Base-by-base conservation (phyloP, 1,139 yeast genomes). In the Eremothecium gossypii region DNA sequence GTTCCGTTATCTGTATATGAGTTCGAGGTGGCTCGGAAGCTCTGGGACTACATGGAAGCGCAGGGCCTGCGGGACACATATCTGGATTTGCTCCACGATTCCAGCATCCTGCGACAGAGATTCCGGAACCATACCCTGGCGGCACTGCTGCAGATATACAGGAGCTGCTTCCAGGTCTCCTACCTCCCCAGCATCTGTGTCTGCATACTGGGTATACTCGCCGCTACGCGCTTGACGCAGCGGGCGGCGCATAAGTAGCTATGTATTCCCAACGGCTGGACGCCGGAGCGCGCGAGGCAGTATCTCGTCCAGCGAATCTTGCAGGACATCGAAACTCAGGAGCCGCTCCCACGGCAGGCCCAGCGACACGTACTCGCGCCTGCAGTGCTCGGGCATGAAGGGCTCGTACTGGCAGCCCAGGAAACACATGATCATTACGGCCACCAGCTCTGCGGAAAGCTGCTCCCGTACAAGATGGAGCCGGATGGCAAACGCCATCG, bases 1-100 rank as follows among this genome's bases (percentile, higher is more conserved):
- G 50, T 70, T 3, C 60, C 72, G 0, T 52, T 72, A 23, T 63
- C 68, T 3, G 48, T 66, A 0, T 71, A 64, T 49, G 67, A 65
- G 39, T 54, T 54, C 35, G 51, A 55, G 7, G 48, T 68, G 37
- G 40, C 54, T 14, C 40, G 44, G 9, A 58, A 56, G 13, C 42
- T 68, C 28, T 54, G 60, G 51, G 50, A 47, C 7, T 66, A 54
- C 44, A 56, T 64, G 36, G 40, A 45, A 2, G 39, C 53, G 11
- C 51, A 45, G 26, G 54, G 55, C 1, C 58, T 64, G 52, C 66
- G 66, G 12, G 36, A 49, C 3, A 40, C 34, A 2, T 34, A 47
- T n/a, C 31, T 47, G 31, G 40, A 38, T 8, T 50, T 69, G 36
- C 39, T 63, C 8, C 51, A 54, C 11, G 67, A 66, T 46, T 55